phyloP scores from a whole-genome alignment of 2,329 filamentous ascomycete genomes.

The Chaetomiaceae sp. region DNA sequence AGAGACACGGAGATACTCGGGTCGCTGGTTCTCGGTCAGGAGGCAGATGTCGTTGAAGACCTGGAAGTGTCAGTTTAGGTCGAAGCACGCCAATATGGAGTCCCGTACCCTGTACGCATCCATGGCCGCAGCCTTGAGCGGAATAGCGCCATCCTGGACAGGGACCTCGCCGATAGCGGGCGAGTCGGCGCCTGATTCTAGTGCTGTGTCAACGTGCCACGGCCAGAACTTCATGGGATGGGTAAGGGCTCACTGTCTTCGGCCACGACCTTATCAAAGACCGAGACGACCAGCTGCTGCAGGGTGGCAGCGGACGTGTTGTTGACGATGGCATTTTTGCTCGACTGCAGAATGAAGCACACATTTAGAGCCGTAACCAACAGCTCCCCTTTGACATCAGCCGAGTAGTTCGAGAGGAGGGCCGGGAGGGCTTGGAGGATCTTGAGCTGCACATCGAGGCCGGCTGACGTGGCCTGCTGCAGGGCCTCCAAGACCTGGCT shows the following conservation, averaged over 20 bases:
- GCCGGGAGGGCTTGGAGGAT: slow-evolving; percentile 89
- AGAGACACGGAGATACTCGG: slow-evolving; percentile 76
- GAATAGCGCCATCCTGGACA: slow-evolving; percentile 58
- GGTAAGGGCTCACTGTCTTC: slow-evolving; percentile 63
- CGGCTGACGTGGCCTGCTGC: slow-evolving; percentile 74
- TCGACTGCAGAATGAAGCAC: slow-evolving; percentile 84
- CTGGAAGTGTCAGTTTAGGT: slow-evolving; percentile 33
- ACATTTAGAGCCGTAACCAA: slow-evolving; percentile 81
- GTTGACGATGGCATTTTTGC: slow-evolving; percentile 89
- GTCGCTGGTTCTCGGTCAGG: slow-evolving; percentile 76
- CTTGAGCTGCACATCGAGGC: slow-evolving; percentile 89
- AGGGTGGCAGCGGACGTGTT: slow-evolving; percentile 95
- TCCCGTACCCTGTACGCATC: slow-evolving; percentile 70
- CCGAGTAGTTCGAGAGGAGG: slow-evolving; percentile 82
- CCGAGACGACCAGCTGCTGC: slow-evolving; percentile 85
- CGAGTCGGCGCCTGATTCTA: slow-evolving; percentile 46
- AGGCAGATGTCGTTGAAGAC: slow-evolving; percentile 89
- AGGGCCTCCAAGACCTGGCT: slow-evolving; percentile 85
- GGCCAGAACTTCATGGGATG: background rate
- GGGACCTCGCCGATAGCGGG: slow-evolving; percentile 64
- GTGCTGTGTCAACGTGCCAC: slow-evolving; percentile 15
- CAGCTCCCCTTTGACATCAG: slow-evolving; percentile 73
- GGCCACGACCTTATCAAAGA: slow-evolving; percentile 83
- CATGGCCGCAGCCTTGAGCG: slow-evolving; percentile 69
- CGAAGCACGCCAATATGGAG: background rate